Evolutionary conservation across 495 filamentous ascomycete species (phyloP).

Genomic region (Neurospora sp.): DNA sequence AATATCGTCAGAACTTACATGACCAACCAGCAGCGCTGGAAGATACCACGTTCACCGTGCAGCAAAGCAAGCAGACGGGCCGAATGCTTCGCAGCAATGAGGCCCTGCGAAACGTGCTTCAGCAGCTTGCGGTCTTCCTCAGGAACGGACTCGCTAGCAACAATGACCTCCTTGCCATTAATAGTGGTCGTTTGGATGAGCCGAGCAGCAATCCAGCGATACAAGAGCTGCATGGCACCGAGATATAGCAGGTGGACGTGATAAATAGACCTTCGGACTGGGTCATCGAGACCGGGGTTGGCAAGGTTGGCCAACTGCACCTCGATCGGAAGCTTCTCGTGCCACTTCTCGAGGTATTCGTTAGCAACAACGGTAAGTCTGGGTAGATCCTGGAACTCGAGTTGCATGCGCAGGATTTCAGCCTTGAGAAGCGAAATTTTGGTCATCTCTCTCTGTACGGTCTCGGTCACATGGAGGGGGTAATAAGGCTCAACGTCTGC

Average conservation of each 20-base stretch:
- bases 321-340: neutral
- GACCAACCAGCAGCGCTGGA: constrained; percentile 25
- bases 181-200: constrained; percentile 5
- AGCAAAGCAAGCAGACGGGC: constrained; percentile 18
- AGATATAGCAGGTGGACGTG: constrained; percentile 25
- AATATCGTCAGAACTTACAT: constrained; percentile 11
- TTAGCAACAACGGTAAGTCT: constrained; percentile 3
- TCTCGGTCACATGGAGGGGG: neutral
- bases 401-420: constrained; percentile 18
- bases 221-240: constrained; percentile 24
- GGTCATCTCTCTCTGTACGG: constrained; percentile 23
- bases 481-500: neutral
- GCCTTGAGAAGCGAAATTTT: constrained; percentile 22
- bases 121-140: constrained; percentile 1
- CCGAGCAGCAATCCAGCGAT: constrained; percentile 20
- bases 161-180: neutral
- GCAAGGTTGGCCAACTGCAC: constrained; percentile 11
- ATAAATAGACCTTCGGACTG: constrained; percentile 18
- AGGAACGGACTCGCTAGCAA: neutral
- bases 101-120: constrained; percentile 8
- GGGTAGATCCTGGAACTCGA: constrained; percentile 15
- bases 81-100: constrained; percentile 18
- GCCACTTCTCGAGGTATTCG: constrained; percentile 11
- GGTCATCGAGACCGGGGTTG: constrained; percentile 1
- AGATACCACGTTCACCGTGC: constrained; percentile 15